A percentile compares a stretch with the other conserved stretches of the same genome.
Conservation (phyloP, 305 asterid genomes). For the Euphrasia arctica region DNA sequence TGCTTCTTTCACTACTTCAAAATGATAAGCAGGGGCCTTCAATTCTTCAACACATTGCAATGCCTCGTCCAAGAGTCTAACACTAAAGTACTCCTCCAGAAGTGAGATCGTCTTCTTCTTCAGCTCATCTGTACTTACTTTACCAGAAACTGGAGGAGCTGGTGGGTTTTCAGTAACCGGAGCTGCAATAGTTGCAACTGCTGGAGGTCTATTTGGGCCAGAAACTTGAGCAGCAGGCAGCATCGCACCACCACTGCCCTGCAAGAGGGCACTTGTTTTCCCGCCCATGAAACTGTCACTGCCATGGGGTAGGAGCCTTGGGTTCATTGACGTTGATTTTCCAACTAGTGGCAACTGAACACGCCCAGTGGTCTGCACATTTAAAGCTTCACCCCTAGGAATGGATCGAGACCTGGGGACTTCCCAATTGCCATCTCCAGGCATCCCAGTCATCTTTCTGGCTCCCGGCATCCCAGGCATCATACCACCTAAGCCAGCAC, state of each 20-base stretch:
- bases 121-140: constrained; percentile 39
- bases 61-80: constrained; percentile 69
- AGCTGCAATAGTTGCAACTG: constrained; percentile 8
- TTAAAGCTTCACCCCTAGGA: constrained; percentile 58
- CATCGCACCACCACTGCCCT: constrained; percentile 44
- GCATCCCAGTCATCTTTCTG: constrained; percentile 81
- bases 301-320: constrained; percentile 68
- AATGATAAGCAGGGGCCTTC: constrained; percentile 64
- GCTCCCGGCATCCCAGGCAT: constrained; percentile 96
- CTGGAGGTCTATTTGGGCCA: constrained; percentile 31
- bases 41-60: constrained; percentile 72
- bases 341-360: constrained; percentile 50
- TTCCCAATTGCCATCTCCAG: constrained; percentile 85
- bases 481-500: constrained; percentile 85
- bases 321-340: constrained; percentile 52
- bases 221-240: constrained; percentile 44
- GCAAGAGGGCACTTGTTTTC: constrained; percentile 66
- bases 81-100: constrained; percentile 63
- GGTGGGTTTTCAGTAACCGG: constrained; percentile 39
- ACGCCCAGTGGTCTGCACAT: constrained; percentile 39
- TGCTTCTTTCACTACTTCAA: constrained; percentile 69
- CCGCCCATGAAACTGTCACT: constrained; percentile 49
- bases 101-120: constrained; percentile 60
- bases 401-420: constrained; percentile 69
- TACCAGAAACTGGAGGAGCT: constrained; percentile 28